Evolutionary conservation across 2,329 filamentous ascomycete genomes (phyloP).

Genomic region (Aspergillus latus): DNA sequence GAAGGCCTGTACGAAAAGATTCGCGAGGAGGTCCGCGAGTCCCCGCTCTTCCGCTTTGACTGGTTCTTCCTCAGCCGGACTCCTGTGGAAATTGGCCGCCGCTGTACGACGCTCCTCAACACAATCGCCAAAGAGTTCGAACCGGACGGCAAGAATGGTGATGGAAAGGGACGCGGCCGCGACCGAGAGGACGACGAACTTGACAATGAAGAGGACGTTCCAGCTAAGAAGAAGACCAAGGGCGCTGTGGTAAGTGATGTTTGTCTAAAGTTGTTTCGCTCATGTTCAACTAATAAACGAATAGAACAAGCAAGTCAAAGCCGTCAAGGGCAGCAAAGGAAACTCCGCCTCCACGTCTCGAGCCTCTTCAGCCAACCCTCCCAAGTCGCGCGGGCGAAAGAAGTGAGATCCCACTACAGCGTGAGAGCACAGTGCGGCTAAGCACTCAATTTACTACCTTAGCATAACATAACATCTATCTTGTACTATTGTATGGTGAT

Average conservation of each 20-base stretch:
- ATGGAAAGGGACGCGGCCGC: conserved; percentile 65
- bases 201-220: conserved; percentile 75
- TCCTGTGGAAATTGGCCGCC: conserved; percentile 84
- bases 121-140: conserved; percentile 96
- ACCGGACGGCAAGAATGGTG: conserved; percentile 61
- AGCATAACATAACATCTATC: neutral
- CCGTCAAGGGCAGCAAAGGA: conserved; percentile 69
- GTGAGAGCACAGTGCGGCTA: too few species aligned
- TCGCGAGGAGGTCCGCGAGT: conserved; percentile 94
- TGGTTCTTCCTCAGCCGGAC: conserved; percentile 99
- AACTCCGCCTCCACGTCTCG: conserved; percentile 76
- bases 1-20: conserved; percentile 91
- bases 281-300: conserved; percentile 10
- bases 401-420: conserved; percentile 35
- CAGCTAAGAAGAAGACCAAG: conserved; percentile 94
- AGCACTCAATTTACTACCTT: neutral
- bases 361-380: conserved; percentile 68
- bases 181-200: conserved; percentile 77
- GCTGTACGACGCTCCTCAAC: conserved; percentile 90
- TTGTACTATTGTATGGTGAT: conserved; percentile 8
- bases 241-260: conserved; percentile 72
- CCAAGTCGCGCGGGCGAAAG: conserved; percentile 53
- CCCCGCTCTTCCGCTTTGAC: conserved; percentile 93
- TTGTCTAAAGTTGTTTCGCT: too few species aligned
- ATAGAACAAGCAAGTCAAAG: conserved; percentile 92